A percentile compares a stretch with the other conserved stretches of the same genome.
phyloP scores from a whole-genome alignment of 2,329 filamentous ascomycete genomes.

The Penicillium glabrum region DNA sequence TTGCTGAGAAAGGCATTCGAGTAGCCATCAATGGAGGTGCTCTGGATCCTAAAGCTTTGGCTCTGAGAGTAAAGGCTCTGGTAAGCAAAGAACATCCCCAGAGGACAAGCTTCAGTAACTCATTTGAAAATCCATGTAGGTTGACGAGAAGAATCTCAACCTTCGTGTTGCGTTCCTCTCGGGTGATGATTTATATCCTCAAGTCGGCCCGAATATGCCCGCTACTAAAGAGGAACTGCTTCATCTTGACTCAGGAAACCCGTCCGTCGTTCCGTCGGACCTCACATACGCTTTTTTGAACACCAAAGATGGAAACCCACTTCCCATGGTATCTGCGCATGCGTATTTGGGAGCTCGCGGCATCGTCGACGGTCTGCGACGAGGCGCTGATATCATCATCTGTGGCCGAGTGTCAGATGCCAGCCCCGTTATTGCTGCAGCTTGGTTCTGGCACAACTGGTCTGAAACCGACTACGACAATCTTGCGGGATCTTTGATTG shows the following conservation, averaged over 20 bases:
- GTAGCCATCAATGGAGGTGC: slow-evolving; percentile 59
- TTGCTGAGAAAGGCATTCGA: slow-evolving; percentile 53
- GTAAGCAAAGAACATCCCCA: slow-evolving; percentile 18
- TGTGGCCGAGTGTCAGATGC: slow-evolving; percentile 47
- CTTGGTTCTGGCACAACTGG: slow-evolving; percentile 59
- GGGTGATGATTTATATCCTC: slow-evolving; percentile 46
- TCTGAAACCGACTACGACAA: slow-evolving; percentile 35
- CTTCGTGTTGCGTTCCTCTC: slow-evolving; percentile 47
- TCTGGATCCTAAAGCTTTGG: slow-evolving; percentile 54
- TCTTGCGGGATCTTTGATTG: slow-evolving; percentile 53
- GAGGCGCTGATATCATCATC: slow-evolving; percentile 45
- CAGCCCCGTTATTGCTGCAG: slow-evolving; percentile 56
- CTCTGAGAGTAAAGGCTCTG: slow-evolving; percentile 45
- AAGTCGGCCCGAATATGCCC: slow-evolving; percentile 34
- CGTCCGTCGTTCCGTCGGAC: slow-evolving; percentile 33
- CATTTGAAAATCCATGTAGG: slow-evolving; percentile 17
- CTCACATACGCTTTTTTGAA: slow-evolving; percentile 41
- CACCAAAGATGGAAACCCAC: slow-evolving; percentile 33
- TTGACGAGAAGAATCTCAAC: slow-evolving; percentile 33
- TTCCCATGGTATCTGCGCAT: slow-evolving; percentile 45
- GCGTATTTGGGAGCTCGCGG: slow-evolving; percentile 10
- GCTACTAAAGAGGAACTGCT: slow-evolving; percentile 32
- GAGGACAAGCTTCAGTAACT: not conserved
- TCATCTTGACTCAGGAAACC: slow-evolving; percentile 46
- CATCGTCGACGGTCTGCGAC: slow-evolving; percentile 34